Base-by-base conservation (phyloP, 768 basidiomycete species). In the Leccinum imitatum region DNA sequence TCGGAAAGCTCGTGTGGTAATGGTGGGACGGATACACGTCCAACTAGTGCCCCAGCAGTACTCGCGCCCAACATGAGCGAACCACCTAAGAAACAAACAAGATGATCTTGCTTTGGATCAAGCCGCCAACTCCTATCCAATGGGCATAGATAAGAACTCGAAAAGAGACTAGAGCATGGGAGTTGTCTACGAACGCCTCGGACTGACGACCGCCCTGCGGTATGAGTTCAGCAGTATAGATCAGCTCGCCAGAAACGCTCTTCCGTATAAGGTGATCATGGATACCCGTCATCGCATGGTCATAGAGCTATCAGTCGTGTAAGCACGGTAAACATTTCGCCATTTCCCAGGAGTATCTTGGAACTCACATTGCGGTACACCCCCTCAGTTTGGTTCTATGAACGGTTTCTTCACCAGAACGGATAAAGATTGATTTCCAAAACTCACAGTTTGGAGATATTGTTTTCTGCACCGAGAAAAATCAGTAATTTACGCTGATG, bases 31-130 rank as follows among this genome's bases (percentile, higher is more conserved):
- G 88, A 89, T 6, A 89, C 84, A 3, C 74, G 77, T 10, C 79
- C 70, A 3, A 73, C 74, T 17, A 80, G 60, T 0, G 87, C 81
- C 54, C 89, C 88, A 3, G 85, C 76, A 2, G 79, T 83, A 3
- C 90, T 91, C 14, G 93, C 91, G 13, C 95, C 94, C 3, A 98
- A 83, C 81, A 98, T 86, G 58, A 98, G 83, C 1, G 91, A 91
- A 3, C 94, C 95, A 19, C 89, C 93, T 35, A 98, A 78, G 84
- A 97, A 98, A 75, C 95, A 98, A 3, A 91, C 94, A 35, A 98
- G 84, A 71, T 97, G 95, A 70, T 98, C 95, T 77, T 98, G 95
- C 71, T 97, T 96, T 10, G 91, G 91, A 10, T 80, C 80, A 27
- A 91, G 76, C 17, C 83, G 82, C 93, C 92, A 95, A 35, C 78